These are phyloP conservation scores for Magnusiomyces paraingens DNA, from an alignment of 1,139 yeast genomes.

Conservation along the genomic window DNA sequence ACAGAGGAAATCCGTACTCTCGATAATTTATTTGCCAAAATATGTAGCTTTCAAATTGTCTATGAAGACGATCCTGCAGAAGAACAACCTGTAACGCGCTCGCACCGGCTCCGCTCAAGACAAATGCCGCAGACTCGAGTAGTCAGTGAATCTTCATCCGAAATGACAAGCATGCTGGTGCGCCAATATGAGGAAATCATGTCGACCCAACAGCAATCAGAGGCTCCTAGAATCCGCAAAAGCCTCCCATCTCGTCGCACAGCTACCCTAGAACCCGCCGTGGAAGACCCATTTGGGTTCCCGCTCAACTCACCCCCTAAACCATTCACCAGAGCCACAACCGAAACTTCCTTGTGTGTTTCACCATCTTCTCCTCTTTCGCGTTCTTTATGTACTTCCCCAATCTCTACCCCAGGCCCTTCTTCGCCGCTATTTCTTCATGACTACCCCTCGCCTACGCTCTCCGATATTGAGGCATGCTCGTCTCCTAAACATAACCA, in stretches of 20 bases:
- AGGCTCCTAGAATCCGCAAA: too few species aligned
- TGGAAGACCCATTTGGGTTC: slow-evolving; percentile 5
- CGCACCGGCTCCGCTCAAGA: too few species aligned
- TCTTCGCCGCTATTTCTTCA: not conserved
- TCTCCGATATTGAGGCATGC: not conserved
- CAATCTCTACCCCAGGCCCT: not conserved
- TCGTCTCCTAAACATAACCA: not conserved
- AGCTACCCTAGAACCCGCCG: not conserved
- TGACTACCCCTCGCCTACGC: slow-evolving; percentile 2
- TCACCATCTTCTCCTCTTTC: not conserved
- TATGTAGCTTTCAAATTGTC: slow-evolving; percentile 1
- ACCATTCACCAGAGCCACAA: not conserved
- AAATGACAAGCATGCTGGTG: too few species aligned
- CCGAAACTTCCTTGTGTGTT: not conserved
- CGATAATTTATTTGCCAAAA: not conserved
- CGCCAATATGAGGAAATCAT: too few species aligned
- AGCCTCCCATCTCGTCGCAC: too few species aligned
- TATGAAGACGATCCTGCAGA: slow-evolving; percentile 1
- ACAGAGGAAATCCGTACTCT: not conserved
- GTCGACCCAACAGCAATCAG: too few species aligned
- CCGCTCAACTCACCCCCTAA: not conserved
- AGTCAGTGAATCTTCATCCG: too few species aligned
- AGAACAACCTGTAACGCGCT: not conserved
- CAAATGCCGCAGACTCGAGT: too few species aligned
- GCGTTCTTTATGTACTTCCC: not conserved